Evolutionary conservation across 2,329 filamentous ascomycete species (phyloP).

Genomic region (Colletotrichum navitas): DNA sequence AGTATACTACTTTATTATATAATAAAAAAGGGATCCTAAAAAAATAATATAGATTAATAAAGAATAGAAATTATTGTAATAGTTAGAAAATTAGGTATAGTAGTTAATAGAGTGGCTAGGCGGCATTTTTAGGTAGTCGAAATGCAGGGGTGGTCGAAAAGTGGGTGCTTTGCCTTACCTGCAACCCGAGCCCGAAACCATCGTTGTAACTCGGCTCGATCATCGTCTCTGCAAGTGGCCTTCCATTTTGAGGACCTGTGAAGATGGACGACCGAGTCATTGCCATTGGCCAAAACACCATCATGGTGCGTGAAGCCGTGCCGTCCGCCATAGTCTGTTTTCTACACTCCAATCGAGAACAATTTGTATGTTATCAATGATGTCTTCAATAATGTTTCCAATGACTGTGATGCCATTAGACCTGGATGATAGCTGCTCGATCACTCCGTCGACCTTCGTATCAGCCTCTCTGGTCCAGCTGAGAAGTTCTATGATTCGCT

Average conservation of each 20-base stretch:
- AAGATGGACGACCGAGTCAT: conserved; percentile 19
- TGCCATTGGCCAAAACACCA: conserved; percentile 35
- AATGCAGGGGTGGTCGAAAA: too few species aligned
- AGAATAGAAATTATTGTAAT: too few species aligned
- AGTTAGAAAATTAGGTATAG: too few species aligned
- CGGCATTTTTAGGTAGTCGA: too few species aligned
- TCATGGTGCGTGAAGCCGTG: conserved; percentile 31
- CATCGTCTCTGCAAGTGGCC: conserved; percentile 32
- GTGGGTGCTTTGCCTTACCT: too few species aligned
- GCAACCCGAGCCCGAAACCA: conserved; percentile 27
- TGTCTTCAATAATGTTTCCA: conserved; percentile 4
- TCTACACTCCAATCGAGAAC: background rate
- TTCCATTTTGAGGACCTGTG: conserved; percentile 9
- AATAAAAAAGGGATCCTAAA: too few species aligned
- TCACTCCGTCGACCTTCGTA: background rate
- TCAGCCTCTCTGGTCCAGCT: background rate
- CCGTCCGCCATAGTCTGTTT: conserved; percentile 15
- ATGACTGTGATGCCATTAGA: conserved; percentile 16
- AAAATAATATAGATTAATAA: too few species aligned
- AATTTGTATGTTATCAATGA: too few species aligned
- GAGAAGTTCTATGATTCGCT: conserved; percentile 17
- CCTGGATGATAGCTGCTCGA: background rate
- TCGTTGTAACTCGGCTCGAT: conserved; percentile 28
- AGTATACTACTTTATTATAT: too few species aligned
- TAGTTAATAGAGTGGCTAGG: too few species aligned